phyloP scores from a whole-genome alignment of 352 stramenopile species.

The Globisporangium ultimum region DNA sequence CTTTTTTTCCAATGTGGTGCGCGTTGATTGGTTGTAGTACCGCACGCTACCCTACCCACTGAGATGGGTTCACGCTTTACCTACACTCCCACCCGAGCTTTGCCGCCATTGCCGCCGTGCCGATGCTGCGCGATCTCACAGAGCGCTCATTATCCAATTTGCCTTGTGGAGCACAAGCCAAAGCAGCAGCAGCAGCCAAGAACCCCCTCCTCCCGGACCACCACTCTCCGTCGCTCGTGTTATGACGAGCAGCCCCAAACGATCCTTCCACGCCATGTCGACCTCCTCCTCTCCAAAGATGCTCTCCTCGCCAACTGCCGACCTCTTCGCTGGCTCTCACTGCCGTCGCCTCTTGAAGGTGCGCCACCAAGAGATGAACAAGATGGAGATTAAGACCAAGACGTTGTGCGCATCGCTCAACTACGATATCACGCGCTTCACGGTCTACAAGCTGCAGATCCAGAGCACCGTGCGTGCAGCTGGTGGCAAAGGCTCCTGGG shows the following conservation, averaged over 20 bases:
- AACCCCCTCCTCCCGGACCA: neutral
- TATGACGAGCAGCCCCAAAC: slow-evolving; percentile 2
- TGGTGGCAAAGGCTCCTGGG: slow-evolving; percentile 25
- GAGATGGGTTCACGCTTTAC: too few species aligned
- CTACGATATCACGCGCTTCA: slow-evolving; percentile 27
- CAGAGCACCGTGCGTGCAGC: slow-evolving; percentile 22
- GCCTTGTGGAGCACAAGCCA: slow-evolving; percentile 9
- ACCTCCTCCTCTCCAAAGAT: neutral
- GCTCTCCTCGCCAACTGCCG: slow-evolving; percentile 13
- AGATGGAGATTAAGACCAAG: slow-evolving; percentile 44
- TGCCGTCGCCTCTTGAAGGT: slow-evolving; percentile 57
- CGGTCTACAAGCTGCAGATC: slow-evolving; percentile 57
- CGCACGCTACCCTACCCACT: too few species aligned
- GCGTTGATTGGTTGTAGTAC: neutral
- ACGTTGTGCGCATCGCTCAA: slow-evolving; percentile 16
- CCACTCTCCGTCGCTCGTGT: neutral
- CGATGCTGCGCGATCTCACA: neutral
- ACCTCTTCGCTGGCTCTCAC: slow-evolving; percentile 31
- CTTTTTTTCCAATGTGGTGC: slow-evolving; percentile 6
- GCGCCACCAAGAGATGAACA: slow-evolving; percentile 42
- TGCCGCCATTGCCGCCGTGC: neutral
- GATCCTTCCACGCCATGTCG: slow-evolving; percentile 8
- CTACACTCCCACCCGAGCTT: too few species aligned
- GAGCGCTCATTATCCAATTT: slow-evolving; percentile 13
- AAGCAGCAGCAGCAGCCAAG: neutral